A percentile compares a stretch with the other conserved stretches of the same genome.
phyloP scores from a whole-genome alignment of 2,329 filamentous ascomycete species.

The Aureobasidium sp. region DNA sequence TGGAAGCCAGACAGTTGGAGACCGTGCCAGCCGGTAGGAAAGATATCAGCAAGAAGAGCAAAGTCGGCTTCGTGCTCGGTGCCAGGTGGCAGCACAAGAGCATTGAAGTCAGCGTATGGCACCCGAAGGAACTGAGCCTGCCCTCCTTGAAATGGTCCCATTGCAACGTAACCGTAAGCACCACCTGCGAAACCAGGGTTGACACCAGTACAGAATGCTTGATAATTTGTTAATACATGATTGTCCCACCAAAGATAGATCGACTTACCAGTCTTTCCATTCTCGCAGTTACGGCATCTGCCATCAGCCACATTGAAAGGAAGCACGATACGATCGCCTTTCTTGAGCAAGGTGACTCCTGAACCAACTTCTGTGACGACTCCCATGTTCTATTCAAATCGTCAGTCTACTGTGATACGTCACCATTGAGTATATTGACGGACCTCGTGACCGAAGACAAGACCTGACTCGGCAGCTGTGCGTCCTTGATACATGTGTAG shows the following conservation, averaged over 20 bases:
- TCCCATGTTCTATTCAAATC: constrained; percentile 45
- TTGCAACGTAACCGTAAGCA: constrained; percentile 46
- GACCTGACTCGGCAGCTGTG: constrained; percentile 54
- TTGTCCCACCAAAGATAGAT: no score
- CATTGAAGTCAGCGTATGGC: constrained; percentile 62
- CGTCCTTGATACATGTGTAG: constrained; percentile 58
- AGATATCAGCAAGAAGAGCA: constrained; percentile 45
- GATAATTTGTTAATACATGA: neutral
- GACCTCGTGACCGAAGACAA: constrained; percentile 54
- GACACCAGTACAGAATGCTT: constrained; percentile 27
- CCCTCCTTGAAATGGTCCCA: constrained; percentile 49
- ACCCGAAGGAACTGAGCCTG: constrained; percentile 60
- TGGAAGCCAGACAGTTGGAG: constrained; percentile 53
- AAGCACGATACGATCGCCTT: constrained; percentile 58
- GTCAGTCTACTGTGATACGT: neutral
- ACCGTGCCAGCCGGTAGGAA: constrained; percentile 51
- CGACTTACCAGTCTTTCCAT: constrained; percentile 49
- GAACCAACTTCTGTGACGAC: constrained; percentile 49
- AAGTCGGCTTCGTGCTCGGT: constrained; percentile 57
- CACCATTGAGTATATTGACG: neutral
- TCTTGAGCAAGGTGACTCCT: constrained; percentile 55
- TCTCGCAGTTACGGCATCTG: constrained; percentile 57
- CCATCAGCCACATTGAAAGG: constrained; percentile 61
- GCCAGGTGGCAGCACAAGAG: constrained; percentile 53
- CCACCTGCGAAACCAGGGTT: constrained; percentile 55